A percentile compares a stretch with the other conserved stretches of the same genome.
Evolutionary conservation across 2,329 filamentous ascomycete species (phyloP).

Genomic region (Apiospora arundinis): DNA sequence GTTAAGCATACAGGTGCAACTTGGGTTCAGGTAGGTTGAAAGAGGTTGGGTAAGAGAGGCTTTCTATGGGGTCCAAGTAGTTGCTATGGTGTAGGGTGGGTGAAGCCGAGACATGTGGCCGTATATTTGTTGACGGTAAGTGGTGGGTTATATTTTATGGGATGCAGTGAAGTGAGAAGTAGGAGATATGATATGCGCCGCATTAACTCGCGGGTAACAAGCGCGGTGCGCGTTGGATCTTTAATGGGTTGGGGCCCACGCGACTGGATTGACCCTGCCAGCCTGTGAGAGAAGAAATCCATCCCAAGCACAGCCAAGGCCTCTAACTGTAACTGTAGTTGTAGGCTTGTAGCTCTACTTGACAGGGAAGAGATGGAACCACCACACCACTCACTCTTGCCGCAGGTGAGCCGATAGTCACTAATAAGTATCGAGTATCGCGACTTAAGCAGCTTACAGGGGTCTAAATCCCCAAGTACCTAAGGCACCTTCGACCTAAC

Average conservation of each 20-base stretch:
- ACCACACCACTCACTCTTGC: background rate
- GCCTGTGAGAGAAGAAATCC: background rate
- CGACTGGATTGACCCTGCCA: background rate
- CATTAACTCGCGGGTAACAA: background rate
- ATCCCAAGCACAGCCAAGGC: background rate
- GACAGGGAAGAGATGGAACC: background rate
- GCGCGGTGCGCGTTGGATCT: conserved; percentile 16
- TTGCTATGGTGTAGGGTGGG: background rate
- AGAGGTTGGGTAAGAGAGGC: background rate
- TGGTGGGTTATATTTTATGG: background rate
- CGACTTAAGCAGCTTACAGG: background rate
- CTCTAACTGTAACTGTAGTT: background rate
- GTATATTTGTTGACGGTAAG: background rate
- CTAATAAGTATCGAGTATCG: background rate
- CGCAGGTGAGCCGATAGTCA: background rate
- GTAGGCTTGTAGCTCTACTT: conserved; percentile 5
- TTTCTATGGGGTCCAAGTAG: background rate
- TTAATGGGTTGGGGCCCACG: background rate
- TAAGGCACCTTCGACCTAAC: too few relatives aligned
- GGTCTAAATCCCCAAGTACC: background rate
- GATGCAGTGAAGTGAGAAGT: background rate
- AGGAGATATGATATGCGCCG: background rate
- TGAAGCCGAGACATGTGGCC: background rate
- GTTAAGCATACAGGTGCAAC: conserved; percentile 1
- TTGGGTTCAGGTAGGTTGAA: background rate